Evolutionary conservation across 371 early-diverging fungal genomes (phyloP).

Genomic region (Mortierella sp.): DNA sequence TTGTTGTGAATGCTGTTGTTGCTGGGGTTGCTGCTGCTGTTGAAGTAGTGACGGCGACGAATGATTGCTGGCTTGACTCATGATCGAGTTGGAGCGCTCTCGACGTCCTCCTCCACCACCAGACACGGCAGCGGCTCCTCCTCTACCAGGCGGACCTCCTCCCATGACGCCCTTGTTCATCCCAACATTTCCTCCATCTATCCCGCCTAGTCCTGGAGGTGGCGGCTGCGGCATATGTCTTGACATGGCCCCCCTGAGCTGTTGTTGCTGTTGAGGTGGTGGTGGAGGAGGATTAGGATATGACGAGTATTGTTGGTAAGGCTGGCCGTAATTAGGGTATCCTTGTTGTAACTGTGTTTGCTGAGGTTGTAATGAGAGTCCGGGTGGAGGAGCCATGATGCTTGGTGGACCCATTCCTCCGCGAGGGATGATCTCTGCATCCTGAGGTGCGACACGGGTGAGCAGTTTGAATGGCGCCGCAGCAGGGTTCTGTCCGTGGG

Average conservation of each 20-base stretch:
- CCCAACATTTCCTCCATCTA: constrained; percentile 5
- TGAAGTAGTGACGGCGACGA: constrained; percentile 12
- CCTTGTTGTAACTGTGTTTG: constrained; percentile 15
- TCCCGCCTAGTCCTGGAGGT: constrained; percentile 26
- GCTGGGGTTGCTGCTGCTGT: constrained; percentile 16
- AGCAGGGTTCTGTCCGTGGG: constrained; percentile 4
- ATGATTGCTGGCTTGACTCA: constrained; percentile 15
- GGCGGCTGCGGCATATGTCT: constrained; percentile 18
- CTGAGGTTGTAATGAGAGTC: constrained; percentile 14
- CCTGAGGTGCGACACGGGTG: constrained; percentile 22
- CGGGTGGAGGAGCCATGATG: neutral
- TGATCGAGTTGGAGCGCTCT: constrained; percentile 19
- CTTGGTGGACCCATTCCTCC: constrained; percentile 2
- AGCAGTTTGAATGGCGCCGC: constrained; percentile 35
- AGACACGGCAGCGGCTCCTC: neutral
- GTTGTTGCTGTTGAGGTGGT: constrained; percentile 29
- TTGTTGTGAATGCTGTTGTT: constrained; percentile 17
- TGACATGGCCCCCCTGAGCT: constrained; percentile 10
- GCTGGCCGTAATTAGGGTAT: constrained; percentile 19
- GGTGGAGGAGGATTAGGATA: constrained; percentile 4
- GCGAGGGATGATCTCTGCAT: constrained; percentile 19
- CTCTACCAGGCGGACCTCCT: neutral
- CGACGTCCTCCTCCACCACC: constrained; percentile 15
- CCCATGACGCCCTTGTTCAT: neutral
- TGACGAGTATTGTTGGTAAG: constrained; percentile 9